Evolutionary conservation across 1,139 yeast genomes (phyloP).

Genomic region (Suhomyces yuchorum): DNA sequence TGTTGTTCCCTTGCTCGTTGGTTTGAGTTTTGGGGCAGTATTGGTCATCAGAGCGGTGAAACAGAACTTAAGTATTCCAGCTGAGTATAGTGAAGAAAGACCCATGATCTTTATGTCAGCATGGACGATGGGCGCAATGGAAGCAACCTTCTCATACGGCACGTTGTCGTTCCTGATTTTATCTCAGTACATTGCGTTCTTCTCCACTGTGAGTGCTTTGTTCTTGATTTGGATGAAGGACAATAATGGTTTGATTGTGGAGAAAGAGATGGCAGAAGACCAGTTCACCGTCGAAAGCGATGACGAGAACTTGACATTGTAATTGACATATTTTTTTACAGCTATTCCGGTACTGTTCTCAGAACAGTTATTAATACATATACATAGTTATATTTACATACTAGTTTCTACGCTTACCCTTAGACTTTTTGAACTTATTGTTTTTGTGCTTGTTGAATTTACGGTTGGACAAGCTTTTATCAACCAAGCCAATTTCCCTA

Average conservation of each 20-base stretch:
- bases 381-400: conserved; percentile 3
- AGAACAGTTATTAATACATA: conserved; percentile 4
- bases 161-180: conserved; percentile 14
- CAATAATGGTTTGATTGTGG: conserved; percentile 36
- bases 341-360: neutral
- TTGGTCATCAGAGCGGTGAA: conserved; percentile 2
- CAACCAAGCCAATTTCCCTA: conserved; percentile 61
- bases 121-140: conserved; percentile 3
- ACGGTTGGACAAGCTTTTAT: conserved; percentile 28
- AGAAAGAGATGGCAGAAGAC: conserved; percentile 24
- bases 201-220: conserved; percentile 24
- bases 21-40: conserved; percentile 11
- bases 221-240: conserved; percentile 40
- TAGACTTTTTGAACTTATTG: conserved; percentile 10
- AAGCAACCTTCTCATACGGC: neutral
- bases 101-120: conserved; percentile 5
- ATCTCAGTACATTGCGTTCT: conserved; percentile 20
- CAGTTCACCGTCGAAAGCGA: conserved; percentile 28
- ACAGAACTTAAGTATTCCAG: too few species aligned
- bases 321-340: neutral
- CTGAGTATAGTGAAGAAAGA: neutral
- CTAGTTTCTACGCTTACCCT: conserved; percentile 13
- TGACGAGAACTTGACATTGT: conserved; percentile 16
- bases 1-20: conserved; percentile 29
- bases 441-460: conserved; percentile 16